These are phyloP conservation scores for Hypoxylon sp. DNA, from an alignment of 2,329 filamentous ascomycete genomes.

Conservation along the genomic window DNA sequence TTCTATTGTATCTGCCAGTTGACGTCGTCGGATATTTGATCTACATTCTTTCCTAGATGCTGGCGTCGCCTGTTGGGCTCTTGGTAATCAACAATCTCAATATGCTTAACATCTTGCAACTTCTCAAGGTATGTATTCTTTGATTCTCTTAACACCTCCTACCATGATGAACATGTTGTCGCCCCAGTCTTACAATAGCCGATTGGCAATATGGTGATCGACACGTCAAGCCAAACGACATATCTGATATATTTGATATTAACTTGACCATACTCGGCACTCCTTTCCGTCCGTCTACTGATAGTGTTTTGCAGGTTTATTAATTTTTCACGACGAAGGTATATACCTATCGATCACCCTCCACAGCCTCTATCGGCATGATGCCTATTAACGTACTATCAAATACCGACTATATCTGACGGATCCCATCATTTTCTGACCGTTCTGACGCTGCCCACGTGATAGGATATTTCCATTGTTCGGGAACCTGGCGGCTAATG, in stretches of 20 bases:
- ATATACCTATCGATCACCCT: constrained; percentile 20
- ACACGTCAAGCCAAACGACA: constrained; percentile 69
- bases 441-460: constrained; percentile 21
- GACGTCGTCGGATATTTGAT: neutral
- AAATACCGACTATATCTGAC: constrained; percentile 62
- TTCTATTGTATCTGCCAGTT: neutral
- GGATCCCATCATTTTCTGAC: constrained; percentile 55
- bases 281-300: constrained; percentile 40
- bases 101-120: constrained; percentile 3
- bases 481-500: constrained; percentile 16
- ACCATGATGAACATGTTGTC: constrained; percentile 71
- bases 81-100: neutral
- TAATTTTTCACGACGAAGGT: constrained; percentile 10
- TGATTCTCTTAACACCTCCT: constrained; percentile 26
- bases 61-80: neutral
- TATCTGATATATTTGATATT: constrained; percentile 56
- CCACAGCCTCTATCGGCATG: constrained; percentile 50
- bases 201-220: constrained; percentile 66
- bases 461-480: neutral
- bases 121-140: constrained; percentile 44
- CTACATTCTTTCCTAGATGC: neutral
- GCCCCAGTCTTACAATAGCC: constrained; percentile 69
- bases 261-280: neutral
- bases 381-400: constrained; percentile 63
- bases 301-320: constrained; percentile 32